A percentile compares a stretch with the other conserved stretches of the same genome.
These are phyloP conservation scores for Mariannaea sp. DNA, from an alignment of 2,329 filamentous ascomycete genomes.

Conservation along the genomic window DNA sequence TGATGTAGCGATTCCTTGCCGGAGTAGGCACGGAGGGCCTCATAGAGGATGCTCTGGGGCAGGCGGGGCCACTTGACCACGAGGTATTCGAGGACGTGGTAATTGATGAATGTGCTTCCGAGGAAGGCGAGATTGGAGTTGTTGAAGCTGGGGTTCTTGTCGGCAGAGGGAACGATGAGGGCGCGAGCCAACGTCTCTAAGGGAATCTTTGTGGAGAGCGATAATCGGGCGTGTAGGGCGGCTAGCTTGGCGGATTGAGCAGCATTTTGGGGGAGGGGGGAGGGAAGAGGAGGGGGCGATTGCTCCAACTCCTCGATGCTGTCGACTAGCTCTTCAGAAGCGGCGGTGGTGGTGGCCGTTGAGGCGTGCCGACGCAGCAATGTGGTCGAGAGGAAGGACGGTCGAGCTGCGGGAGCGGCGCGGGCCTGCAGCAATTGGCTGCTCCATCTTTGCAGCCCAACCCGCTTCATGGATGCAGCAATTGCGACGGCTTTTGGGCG, in stretches of 20 bases:
- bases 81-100: conserved; percentile 87
- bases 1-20: conserved; percentile 75
- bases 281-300: conserved; percentile 59
- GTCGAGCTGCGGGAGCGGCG: conserved; percentile 27
- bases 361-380: conserved; percentile 39
- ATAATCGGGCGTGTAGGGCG: conserved; percentile 87
- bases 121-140: conserved; percentile 83
- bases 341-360: conserved; percentile 34
- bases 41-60: conserved; percentile 84
- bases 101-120: conserved; percentile 81
- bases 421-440: conserved; percentile 48
- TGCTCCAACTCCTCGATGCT: conserved; percentile 29
- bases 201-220: conserved; percentile 80
- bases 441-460: conserved; percentile 49
- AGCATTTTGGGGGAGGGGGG: conserved; percentile 71
- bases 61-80: conserved; percentile 89
- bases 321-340: conserved; percentile 32
- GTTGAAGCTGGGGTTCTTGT: conserved; percentile 80
- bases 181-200: conserved; percentile 84
- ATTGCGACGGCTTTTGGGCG: conserved; percentile 4
- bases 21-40: conserved; percentile 82
- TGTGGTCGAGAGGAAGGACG: conserved; percentile 31
- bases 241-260: conserved; percentile 83
- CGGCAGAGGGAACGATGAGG: conserved; percentile 84
- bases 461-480: conserved; percentile 47